Base-by-base conservation (phyloP, 768 basidiomycete species). In the Mycena latifolia region DNA sequence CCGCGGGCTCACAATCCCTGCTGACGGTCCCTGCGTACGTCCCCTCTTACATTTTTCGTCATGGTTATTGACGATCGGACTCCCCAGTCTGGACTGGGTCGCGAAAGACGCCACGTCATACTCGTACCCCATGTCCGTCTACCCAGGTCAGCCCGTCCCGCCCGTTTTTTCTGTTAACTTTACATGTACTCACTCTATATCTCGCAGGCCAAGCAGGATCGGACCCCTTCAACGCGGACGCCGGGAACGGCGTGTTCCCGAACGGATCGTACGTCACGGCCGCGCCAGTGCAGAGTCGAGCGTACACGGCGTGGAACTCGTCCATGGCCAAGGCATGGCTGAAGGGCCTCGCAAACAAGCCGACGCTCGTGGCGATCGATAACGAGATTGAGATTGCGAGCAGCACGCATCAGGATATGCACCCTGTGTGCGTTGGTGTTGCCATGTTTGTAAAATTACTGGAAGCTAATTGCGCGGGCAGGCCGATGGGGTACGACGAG, bases 361-460 rank as follows among this genome's bases (percentile, higher is more conserved):
- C 86, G 1, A 76, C 73, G 5, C 76, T 86, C 48, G 79, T 86
- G 17, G 76, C 83, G 7, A 78, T 87, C 60, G 86, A 87, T 71
- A 87, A 87, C 71, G 86, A 87, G 72, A 87, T 87, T 18, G 86
- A 87, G 71, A 87, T 87, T 57, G 83, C 86, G 17, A 75, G 76
- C 55, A 82, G 70, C 65, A 87, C 86, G 20, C 86, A 87, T 69
- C 83, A 84, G 72, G 86, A 87, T 66, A 87, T 87, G 85, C 86
- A 87, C 70, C 85, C 86, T 2, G 67, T 65, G 82, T 83, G 73
- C 41, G 78, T 70, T 3, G 12, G n/a, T n/a, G 33, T 35, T 35
- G 8, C 8, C 33, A 14, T 7, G 33, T 35, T 7, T 35, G 14
- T 35, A 35, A 35, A 14, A 6, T 14, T 27, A 7, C 62, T 59